Percentiles rank a stretch among this genome's conserved stretches.
phyloP scores from a whole-genome alignment of 257 asterid species.

The Avicennia marina region DNA sequence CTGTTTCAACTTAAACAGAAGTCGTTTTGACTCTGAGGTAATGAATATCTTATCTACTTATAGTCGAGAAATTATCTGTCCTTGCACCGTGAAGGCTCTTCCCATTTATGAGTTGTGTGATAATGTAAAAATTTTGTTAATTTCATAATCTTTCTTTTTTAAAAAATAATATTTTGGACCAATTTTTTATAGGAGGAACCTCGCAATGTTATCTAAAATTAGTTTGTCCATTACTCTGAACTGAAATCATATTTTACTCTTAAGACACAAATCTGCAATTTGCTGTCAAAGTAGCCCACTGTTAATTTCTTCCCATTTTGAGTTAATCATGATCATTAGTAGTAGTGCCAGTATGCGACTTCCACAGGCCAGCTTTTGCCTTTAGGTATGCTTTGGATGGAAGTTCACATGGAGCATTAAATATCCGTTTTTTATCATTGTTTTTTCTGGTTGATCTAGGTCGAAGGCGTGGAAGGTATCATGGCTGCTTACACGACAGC shows the following conservation, averaged over 20 bases:
- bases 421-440: not conserved
- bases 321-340: too few relatives aligned
- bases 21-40: constrained; percentile 51
- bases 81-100: too few relatives aligned
- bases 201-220: not conserved
- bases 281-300: not conserved
- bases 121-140: too few relatives aligned
- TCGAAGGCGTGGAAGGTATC: constrained; percentile 71
- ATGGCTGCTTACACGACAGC: constrained; percentile 73
- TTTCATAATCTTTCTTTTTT: too few relatives aligned
- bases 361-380: too few relatives aligned
- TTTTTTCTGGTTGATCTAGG: constrained; percentile 26
- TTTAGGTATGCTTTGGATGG: not conserved
- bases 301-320: too few relatives aligned
- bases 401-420: not conserved
- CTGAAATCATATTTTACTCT: too few relatives aligned
- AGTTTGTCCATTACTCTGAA: not conserved
- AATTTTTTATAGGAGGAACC: not conserved
- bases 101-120: too few relatives aligned
- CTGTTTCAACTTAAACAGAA: constrained; percentile 74
- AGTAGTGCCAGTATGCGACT: too few relatives aligned
- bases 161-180: too few relatives aligned
- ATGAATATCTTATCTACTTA: not conserved
- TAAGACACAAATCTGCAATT: not conserved
- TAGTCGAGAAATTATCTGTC: not conserved